Evolutionary conservation across 208 protist genomes (phyloP), one percentile per base, ranked within the genome.

Genomic region (Crithidia brevicula): DNA sequence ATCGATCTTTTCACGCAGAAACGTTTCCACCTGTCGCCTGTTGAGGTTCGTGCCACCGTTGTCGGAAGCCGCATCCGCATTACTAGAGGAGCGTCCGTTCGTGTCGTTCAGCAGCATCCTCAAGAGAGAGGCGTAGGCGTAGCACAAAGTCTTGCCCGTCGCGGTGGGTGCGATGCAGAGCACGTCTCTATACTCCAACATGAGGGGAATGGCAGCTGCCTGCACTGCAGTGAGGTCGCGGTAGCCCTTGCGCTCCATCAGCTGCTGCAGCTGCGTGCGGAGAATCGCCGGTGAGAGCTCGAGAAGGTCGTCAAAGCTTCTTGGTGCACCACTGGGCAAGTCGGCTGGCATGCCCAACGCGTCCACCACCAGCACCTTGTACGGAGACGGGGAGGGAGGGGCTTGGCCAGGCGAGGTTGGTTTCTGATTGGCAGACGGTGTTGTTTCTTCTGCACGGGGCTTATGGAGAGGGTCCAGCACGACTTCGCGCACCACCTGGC

Each of bases 71-170:
- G 16, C 33, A 36, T 52, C 33, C 31, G 38, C 61, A 23, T 57
- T n/a, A 31, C n/a, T 22, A 4, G 54, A 11, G 4, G 49, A 27
- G 1, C 34, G 54, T 11, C 47, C 68, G 15, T 31, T 58, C 34
- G 69, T 72, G 36, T 77, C 75, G 56, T 78, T 67, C 42, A 88
- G 40, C 38, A 84, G 47, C 16, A 97, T 59, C 45, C 85, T 78
- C 64, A 96, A 59, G 42, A 98, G 67, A 15, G 79, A 72, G 10
- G 93, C 87, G 66, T 97, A 85, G n/a, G 82, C 82, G 76, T 97
- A 98, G 38, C 83, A 81, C 31, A 97, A 79, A 10, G 93, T 97
- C 68, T 98, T 98, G n/a, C 95, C 95, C 16, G 91, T 94, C 10
- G 91, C 89, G 4, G 95, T 96, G 1, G 91, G 86, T 18, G 95